phyloP scores from a whole-genome alignment of 2,329 filamentous ascomycete species.

The Colletotrichum cordylinicola region DNA sequence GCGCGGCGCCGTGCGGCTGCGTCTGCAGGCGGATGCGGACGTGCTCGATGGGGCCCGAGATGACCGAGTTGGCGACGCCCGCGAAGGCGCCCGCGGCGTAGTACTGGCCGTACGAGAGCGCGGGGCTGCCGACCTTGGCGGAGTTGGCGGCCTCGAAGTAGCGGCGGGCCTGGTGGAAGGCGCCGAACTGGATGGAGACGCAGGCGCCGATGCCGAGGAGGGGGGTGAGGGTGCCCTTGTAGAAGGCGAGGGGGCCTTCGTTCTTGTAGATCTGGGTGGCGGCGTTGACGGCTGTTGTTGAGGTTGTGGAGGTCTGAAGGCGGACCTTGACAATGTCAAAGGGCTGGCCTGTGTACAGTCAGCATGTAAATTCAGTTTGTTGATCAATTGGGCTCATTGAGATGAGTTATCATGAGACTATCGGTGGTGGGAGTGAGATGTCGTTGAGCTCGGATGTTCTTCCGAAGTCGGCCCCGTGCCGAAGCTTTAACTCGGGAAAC shows the following conservation, averaged over 20 bases:
- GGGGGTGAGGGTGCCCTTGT: slow-evolving; percentile 96
- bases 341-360: slow-evolving; percentile 59
- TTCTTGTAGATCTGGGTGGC: slow-evolving; percentile 84
- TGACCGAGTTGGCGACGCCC: slow-evolving; percentile 84
- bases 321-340: slow-evolving; percentile 98
- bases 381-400: background rate
- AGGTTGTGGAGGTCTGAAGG: slow-evolving; percentile 85
- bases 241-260: slow-evolving; percentile 91
- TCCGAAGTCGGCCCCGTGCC: background rate
- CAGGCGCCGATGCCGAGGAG: slow-evolving; percentile 96
- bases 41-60: slow-evolving; percentile 95
- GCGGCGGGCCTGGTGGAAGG: slow-evolving; percentile 91
- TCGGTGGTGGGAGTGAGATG: background rate
- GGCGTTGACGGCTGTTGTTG: slow-evolving; percentile 80
- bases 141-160: slow-evolving; percentile 81
- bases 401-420: background rate
- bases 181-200: slow-evolving; percentile 97
- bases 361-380: background rate
- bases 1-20: slow-evolving; percentile 83
- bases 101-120: slow-evolving; percentile 83
- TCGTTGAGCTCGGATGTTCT: background rate
- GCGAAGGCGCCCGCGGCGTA: slow-evolving; percentile 91
- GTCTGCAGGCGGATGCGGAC: slow-evolving; percentile 95
- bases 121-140: slow-evolving; percentile 57
- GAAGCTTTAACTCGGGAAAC: background rate